Percentiles rank a stretch among this genome's conserved stretches.
These are phyloP conservation scores for Xylariales sp. DNA, from an alignment of 2,329 filamentous ascomycete genomes.

Conservation along the genomic window DNA sequence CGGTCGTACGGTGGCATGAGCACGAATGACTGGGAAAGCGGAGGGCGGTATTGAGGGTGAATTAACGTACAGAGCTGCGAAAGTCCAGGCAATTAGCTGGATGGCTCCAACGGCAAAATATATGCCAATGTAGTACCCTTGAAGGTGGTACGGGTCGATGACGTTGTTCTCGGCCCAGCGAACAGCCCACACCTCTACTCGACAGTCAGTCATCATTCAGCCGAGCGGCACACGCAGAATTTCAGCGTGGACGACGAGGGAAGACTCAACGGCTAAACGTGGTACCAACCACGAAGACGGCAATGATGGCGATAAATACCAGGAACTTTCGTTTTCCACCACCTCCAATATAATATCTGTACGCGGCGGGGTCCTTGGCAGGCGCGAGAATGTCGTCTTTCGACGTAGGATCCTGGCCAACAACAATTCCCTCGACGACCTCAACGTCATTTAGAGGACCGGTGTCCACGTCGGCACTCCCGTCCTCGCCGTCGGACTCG, in stretches of 20 bases:
- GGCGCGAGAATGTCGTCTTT: not conserved
- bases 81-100: not conserved
- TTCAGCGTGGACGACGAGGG: not conserved
- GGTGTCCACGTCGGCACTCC: no score
- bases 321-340: slow-evolving; percentile 4
- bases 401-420: no score
- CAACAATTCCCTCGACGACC: no score
- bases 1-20: slow-evolving; percentile 1
- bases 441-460: no score
- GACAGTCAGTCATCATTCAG: not conserved
- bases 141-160: not conserved
- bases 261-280: slow-evolving; percentile 7
- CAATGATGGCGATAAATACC: not conserved
- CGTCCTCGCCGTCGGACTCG: not conserved
- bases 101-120: not conserved
- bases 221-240: no score
- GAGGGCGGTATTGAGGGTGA: not conserved
- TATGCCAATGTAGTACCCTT: not conserved
- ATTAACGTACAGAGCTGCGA: not conserved
- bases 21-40: not conserved
- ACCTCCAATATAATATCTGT: not conserved
- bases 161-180: not conserved
- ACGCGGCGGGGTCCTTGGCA: not conserved
- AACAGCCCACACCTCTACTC: not conserved
- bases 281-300: not conserved